These are phyloP conservation scores for Posidonia australis DNA, from an alignment of 106 monocot species.

Conservation along the genomic window DNA sequence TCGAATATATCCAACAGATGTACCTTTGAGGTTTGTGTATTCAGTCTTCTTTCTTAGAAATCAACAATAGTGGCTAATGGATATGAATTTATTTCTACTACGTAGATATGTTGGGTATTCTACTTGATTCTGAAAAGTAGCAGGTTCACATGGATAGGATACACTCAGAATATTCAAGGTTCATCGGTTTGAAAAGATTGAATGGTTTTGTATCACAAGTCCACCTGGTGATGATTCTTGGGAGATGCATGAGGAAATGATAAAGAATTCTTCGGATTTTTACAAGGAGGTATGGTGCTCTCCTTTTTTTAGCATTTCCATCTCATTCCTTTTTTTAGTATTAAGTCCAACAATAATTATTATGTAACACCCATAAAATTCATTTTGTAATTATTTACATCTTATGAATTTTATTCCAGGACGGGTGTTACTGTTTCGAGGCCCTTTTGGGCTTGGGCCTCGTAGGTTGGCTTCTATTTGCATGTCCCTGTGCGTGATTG, in stretches of 20 bases:
- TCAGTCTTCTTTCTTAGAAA: too few relatives aligned
- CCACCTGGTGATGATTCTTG: constrained; percentile 82
- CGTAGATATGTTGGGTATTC: constrained; percentile 91
- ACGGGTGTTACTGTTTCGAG: too few relatives aligned
- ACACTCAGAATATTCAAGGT: constrained; percentile 90
- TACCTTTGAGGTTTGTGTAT: constrained; percentile 51
- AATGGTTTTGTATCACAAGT: constrained; percentile 84
- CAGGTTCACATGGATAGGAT: constrained; percentile 91
- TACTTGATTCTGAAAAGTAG: constrained; percentile 93
- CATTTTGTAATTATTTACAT: too few relatives aligned
- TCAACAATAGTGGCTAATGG: too few relatives aligned
- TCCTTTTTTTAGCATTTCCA: too few relatives aligned
- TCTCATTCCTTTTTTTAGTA: too few relatives aligned
- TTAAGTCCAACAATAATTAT: too few relatives aligned
- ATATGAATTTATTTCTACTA: background rate
- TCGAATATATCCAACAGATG: constrained; percentile 53
- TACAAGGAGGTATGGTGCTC: constrained; percentile 85
- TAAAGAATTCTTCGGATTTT: constrained; percentile 88
- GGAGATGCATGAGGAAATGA: constrained; percentile 98
- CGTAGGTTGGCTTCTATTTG: too few relatives aligned
- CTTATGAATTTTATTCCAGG: too few relatives aligned
- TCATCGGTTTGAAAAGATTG: constrained; percentile 97
- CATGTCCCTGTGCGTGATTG: too few relatives aligned
- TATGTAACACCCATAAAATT: too few relatives aligned
- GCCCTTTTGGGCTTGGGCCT: too few relatives aligned